Base-by-base conservation (phyloP, 1,139 yeast species). In the Geotrichum cucujoidarum region DNA sequence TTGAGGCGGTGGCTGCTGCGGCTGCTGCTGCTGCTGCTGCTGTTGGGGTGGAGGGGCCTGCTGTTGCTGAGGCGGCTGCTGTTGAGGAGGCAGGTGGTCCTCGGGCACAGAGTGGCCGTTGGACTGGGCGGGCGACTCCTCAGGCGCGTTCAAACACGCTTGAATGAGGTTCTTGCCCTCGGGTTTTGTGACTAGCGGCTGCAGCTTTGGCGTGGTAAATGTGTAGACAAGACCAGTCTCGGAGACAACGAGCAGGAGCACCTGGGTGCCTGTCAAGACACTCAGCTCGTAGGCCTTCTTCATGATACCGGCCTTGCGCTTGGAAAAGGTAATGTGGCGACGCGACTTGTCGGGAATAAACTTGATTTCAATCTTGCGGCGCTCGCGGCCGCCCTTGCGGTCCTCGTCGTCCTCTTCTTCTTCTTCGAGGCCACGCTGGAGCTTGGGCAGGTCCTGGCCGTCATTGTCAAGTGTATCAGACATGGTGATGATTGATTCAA, bases 301-400 rank as follows among this genome's bases (percentile, higher is more conserved):
- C 98, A 92, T 92, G 62, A 92, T 92, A 56, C 98, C 98, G 38
- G 97, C 97, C 70, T 92, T 90, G 69, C 98, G 85, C 73, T 92
- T 92, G 47, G 96, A 87, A 62, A 92, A 92, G 24, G 98, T 92
- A 60, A 92, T 92, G 70, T 92, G 98, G 64, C 98, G 88, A 68
- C 97, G 82, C 29, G 96, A 87, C 71, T 92, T 92, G 69, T 92
- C 97, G 70, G 90, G 95, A 62, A 92, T 92, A 64, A 92, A 92
- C 73, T 89, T 88, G 68, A 92, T 92, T 69, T 92, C 97, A 64
- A 92, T 92, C 71, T 92, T 92, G 71, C 97, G 83, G 70, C 97
- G 80, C 70, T 92, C 97, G 64, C 89, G 80, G 55, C 77, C 73
- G 8, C 78, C 72, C 49, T 78, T 71, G 55, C 76, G 77, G 56